A percentile compares a stretch with the other conserved stretches of the same genome.
These are phyloP conservation scores for Xylaria sp. DNA, from an alignment of 2,329 filamentous ascomycete species.

Conservation along the genomic window DNA sequence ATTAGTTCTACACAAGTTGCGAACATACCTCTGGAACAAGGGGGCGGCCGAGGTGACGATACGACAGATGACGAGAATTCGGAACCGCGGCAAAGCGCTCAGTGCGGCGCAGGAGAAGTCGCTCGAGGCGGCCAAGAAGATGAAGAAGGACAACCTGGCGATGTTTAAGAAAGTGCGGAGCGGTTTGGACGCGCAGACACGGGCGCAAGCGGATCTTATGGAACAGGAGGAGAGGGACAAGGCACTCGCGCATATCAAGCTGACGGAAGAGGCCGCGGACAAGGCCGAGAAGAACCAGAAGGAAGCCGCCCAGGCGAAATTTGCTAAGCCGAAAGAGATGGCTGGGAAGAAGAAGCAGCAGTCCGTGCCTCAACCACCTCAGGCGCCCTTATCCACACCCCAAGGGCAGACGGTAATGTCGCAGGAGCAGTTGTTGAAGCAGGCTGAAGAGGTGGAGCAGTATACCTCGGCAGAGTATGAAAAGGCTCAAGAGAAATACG, in stretches of 20 bases:
- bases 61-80: not conserved
- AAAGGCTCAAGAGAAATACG: not conserved
- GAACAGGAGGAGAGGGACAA: not conserved
- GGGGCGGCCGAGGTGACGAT: constrained; percentile 4
- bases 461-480: too few species aligned
- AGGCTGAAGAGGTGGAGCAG: not conserved
- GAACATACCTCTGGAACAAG: not conserved
- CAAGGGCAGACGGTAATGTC: not conserved
- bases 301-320: not conserved
- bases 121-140: not conserved
- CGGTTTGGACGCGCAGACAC: not conserved
- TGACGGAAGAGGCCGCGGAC: not conserved
- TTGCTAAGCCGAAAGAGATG: not conserved
- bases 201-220: not conserved
- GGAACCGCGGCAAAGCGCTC: not conserved
- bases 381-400: not conserved
- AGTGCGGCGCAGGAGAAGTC: not conserved
- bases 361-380: not conserved
- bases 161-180: not conserved
- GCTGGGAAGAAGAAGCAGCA: not conserved
- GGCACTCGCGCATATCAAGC: not conserved
- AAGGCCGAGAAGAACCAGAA: not conserved
- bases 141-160: not conserved
- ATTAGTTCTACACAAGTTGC: not conserved
- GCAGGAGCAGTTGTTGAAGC: not conserved